phyloP scores from a whole-genome alignment of 2,329 filamentous ascomycete genomes.

The Cytospora piceicola region DNA sequence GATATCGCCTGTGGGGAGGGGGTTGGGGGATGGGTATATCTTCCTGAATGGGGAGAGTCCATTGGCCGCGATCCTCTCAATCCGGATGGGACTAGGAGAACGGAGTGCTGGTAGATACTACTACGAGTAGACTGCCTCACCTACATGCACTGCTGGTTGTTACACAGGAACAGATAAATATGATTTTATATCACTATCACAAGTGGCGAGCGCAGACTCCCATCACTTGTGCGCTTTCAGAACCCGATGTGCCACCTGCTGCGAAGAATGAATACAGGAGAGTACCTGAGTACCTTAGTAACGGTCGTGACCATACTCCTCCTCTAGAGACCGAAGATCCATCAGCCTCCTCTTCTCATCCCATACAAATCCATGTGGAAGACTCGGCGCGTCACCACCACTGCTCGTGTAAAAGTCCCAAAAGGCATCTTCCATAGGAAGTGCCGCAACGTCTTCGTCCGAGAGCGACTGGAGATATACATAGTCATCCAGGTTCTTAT shows the following conservation, averaged over 20 bases:
- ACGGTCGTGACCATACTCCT: too few species aligned
- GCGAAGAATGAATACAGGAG: too few species aligned
- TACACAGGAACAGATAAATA: too few species aligned
- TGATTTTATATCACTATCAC: too few species aligned
- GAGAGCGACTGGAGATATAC: slow-evolving; percentile 5
- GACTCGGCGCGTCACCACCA: neutral
- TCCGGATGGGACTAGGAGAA: neutral
- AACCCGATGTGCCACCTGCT: too few species aligned
- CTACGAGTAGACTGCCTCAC: neutral
- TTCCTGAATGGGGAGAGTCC: neutral
- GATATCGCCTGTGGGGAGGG: slow-evolving; percentile 1
- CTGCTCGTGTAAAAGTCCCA: neutral
- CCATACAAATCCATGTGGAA: neutral
- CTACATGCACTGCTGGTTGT: neutral
- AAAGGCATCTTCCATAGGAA: slow-evolving; percentile 1
- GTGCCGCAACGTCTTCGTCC: neutral
- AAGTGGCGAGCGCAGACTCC: too few species aligned
- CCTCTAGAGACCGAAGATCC: neutral
- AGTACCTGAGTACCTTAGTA: too few species aligned
- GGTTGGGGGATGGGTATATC: neutral
- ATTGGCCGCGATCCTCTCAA: neutral
- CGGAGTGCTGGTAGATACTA: neutral
- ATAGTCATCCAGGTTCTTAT: slow-evolving; percentile 9
- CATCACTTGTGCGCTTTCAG: too few species aligned
- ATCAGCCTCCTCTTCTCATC: neutral